Base-by-base conservation (phyloP, 1,284 basidiomycete genomes). In the Irpex sp. region DNA sequence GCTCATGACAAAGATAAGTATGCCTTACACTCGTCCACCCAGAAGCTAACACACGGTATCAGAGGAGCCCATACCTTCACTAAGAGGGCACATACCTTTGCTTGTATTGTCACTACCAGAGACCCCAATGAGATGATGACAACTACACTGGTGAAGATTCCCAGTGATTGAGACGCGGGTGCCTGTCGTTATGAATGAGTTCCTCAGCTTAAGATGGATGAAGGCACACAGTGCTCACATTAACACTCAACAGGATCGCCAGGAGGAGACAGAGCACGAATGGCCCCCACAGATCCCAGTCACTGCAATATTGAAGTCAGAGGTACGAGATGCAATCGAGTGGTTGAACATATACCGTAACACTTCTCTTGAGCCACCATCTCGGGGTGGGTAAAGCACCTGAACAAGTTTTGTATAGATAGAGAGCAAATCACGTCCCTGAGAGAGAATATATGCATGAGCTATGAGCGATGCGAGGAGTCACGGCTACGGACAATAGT, bases 201-300 rank as follows among this genome's bases (percentile, higher is more conserved):
- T 0, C 6, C 21, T 39, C 10, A 0, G 12, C 57, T 12, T 7
- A 10, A 28, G 47, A 35, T 10, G 28, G 39, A 9, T 16, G 18
- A 5, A 36, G 56, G 8, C 16, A 58, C 5, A 55, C 42, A 33
- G 2, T 8, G 76, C 86, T 65, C 68, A 94, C 94, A 73, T 94
- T 94, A 52, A 96, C 77, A 65, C 92, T 96, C 16, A 97, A 83
- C 77, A 96, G 87, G 57, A 95, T 91, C 49, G 90, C 93, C 12
- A 97, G 80, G 19, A 85, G 77, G 61, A 97, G 80, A 70, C 92
- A 96, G 58, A 97, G 82, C 45, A 96, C 82, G 6, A 97, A 80
- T 9, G 94, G 95, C 1, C 94, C 95, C 95, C 94, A 98, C 42
- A 98, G 80, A 74, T 98, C 94, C 95, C 95, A 98, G 70, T 97